Evolutionary conservation across 805 yeast genomes (phyloP).

Genomic region (Cyberlindnera lachancei): DNA sequence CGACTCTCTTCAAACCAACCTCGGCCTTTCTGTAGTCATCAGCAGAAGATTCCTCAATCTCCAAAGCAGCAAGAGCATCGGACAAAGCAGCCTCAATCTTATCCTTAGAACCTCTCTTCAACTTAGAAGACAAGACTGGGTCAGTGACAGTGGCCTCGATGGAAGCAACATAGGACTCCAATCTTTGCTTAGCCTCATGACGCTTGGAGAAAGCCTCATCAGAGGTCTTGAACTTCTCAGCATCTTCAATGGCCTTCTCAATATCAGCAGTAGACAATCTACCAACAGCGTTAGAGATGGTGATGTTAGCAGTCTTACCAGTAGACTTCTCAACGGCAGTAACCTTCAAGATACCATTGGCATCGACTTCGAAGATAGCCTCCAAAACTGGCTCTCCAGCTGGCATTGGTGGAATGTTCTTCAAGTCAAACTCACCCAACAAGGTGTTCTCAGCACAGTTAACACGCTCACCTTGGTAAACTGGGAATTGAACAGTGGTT

Average conservation of each 20-base stretch:
- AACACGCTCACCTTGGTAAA: constrained; percentile 99
- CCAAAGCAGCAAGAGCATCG: constrained; percentile 96
- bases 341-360: constrained; percentile 99
- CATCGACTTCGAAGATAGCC: constrained; percentile 98
- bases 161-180: constrained; percentile 95
- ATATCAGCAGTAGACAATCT: constrained; percentile 94
- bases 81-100: constrained; percentile 96
- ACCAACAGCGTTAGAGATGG: constrained; percentile 98
- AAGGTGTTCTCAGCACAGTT: constrained; percentile 96
- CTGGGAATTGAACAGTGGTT: constrained; percentile 98
- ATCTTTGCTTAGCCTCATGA: constrained; percentile 98
- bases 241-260: constrained; percentile 97
- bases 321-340: constrained; percentile 98
- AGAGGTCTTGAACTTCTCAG: constrained; percentile 97
- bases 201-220: constrained; percentile 99
- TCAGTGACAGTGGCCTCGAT: constrained; percentile 95
- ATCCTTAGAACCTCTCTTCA: constrained; percentile 95
- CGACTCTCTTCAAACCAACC: constrained; percentile 97
- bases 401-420: constrained; percentile 96
- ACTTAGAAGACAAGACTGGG: constrained; percentile 95
- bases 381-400: constrained; percentile 99
- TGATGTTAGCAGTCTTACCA: constrained; percentile 96
- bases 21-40: constrained; percentile 99
- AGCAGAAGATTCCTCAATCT: constrained; percentile 91
- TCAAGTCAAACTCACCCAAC: constrained; percentile 97